phyloP scores from a whole-genome alignment of 2,329 filamentous ascomycete species.

The Alternaria metachromatica region DNA sequence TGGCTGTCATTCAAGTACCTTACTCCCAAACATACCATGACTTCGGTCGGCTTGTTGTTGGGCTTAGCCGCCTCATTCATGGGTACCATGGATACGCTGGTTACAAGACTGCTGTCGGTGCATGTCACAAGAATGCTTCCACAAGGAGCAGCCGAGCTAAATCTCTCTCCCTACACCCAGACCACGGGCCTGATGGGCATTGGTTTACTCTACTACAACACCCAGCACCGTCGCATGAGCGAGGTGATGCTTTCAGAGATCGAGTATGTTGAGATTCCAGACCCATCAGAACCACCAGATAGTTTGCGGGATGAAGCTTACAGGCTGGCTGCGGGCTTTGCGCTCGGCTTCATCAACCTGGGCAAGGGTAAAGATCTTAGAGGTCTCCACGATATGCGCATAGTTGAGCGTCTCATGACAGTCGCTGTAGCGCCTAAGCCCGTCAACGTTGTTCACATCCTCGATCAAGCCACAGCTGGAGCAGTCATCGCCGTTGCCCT shows the following conservation, averaged over 20 bases:
- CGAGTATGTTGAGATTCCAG: conserved; percentile 83
- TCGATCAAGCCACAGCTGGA: conserved; percentile 92
- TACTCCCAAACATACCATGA: conserved; percentile 99
- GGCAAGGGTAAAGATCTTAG: conserved; percentile 87
- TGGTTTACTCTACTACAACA: conserved; percentile 90
- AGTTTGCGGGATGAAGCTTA: conserved; percentile 93
- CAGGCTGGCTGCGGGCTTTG: conserved; percentile 89
- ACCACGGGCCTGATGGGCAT: conserved; percentile 98
- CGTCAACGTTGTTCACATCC: conserved; percentile 87
- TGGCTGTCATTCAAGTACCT: conserved; percentile 99
- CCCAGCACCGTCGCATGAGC: conserved; percentile 97
- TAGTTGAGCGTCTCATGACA: conserved; percentile 85
- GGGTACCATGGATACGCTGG: conserved; percentile 95
- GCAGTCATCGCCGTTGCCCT: conserved; percentile 88
- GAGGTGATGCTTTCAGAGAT: conserved; percentile 99
- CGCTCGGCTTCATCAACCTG: conserved; percentile 92
- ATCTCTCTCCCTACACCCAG: conserved; percentile 89
- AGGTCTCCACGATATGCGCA: conserved; percentile 89
- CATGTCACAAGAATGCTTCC: conserved; percentile 96
- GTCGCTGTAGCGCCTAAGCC: conserved; percentile 89
- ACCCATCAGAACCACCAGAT: conserved; percentile 71
- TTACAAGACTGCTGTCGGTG: conserved; percentile 90
- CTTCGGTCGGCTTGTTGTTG: conserved; percentile 91
- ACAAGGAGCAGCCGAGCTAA: conserved; percentile 89
- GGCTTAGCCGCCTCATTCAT: conserved; percentile 92